A percentile compares a stretch with the other conserved stretches of the same genome.
These are phyloP conservation scores for Pleurotus djamor DNA, from an alignment of 768 basidiomycete species.

Conservation along the genomic window DNA sequence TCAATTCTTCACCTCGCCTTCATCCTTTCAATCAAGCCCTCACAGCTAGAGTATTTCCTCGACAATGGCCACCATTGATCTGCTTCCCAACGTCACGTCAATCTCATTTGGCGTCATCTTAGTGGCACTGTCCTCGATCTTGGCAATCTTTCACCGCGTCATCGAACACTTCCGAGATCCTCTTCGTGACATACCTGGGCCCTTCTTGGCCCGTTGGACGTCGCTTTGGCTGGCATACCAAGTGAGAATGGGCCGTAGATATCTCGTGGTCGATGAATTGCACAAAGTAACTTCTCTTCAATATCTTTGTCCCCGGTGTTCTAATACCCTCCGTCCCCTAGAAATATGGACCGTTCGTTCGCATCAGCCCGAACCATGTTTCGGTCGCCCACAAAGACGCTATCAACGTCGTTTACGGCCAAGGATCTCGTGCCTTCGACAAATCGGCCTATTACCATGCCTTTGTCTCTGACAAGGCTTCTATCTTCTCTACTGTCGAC, in stretches of 20 bases:
- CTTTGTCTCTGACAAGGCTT: slow-evolving; percentile 23
- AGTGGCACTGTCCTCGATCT: slow-evolving; percentile 3
- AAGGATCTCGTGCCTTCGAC: slow-evolving; percentile 23
- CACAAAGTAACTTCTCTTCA: slow-evolving; percentile 18
- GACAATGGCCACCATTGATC: slow-evolving; percentile 5
- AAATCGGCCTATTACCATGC: slow-evolving; percentile 30
- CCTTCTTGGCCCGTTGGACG: slow-evolving; percentile 25
- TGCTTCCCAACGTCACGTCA: not conserved
- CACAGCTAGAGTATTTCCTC: not conserved
- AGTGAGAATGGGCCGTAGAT: slow-evolving; percentile 22
- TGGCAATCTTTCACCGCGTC: not conserved
- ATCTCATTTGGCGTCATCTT: slow-evolving; percentile 4
- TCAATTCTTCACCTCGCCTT: slow-evolving; percentile 7
- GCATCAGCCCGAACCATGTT: slow-evolving; percentile 29
- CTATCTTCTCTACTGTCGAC: slow-evolving; percentile 27
- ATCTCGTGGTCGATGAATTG: slow-evolving; percentile 22
- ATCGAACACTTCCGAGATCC: slow-evolving; percentile 8
- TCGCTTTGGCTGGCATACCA: slow-evolving; percentile 29
- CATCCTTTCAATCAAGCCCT: slow-evolving; percentile 3
- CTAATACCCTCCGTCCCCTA: slow-evolving; percentile 1
- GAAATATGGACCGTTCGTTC: slow-evolving; percentile 26
- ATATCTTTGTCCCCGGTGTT: not conserved
- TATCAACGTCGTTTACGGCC: slow-evolving; percentile 24
- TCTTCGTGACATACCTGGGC: slow-evolving; percentile 23
- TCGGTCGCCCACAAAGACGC: slow-evolving; percentile 26